A percentile compares a stretch with the other conserved stretches of the same genome.
These are phyloP conservation scores for Phytophthora constricta DNA, from an alignment of 352 stramenopile species.

Conservation along the genomic window DNA sequence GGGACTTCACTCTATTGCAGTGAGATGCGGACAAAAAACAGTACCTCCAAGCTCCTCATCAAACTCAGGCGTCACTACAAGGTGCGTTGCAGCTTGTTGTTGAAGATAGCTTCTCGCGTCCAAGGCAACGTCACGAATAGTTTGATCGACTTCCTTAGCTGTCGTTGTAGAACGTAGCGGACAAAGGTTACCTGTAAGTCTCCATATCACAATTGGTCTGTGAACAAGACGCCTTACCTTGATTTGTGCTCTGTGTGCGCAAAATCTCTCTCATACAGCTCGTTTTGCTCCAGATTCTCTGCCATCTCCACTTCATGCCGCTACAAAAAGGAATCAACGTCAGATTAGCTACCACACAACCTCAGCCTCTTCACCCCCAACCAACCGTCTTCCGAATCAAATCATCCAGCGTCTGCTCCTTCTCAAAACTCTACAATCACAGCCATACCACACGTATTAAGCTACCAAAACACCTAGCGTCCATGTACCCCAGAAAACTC, in stretches of 20 bases:
- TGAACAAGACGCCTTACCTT: no score
- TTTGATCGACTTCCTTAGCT: constrained; percentile 66
- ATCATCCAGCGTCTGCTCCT: constrained; percentile 72
- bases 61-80: constrained; percentile 40
- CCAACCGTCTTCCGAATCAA: constrained; percentile 75
- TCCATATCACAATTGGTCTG: no score
- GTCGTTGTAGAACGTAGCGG: no score
- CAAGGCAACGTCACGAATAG: constrained; percentile 66
- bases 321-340: constrained; percentile 30
- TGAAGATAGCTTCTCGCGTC: constrained; percentile 64
- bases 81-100: constrained; percentile 52
- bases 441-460: no score
- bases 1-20: not conserved
- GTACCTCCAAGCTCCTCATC: constrained; percentile 53
- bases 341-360: not conserved
- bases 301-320: constrained; percentile 76
- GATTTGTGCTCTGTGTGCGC: constrained; percentile 53
- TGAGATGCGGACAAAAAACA: not conserved
- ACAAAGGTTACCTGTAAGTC: no score
- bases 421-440: constrained; percentile 75
- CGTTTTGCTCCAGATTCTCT: constrained; percentile 79
- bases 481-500: no score
- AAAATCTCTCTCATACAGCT: constrained; percentile 69
- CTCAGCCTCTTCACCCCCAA: not conserved
- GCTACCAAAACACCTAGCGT: no score